These are phyloP conservation scores for Tolypocladium capitatum DNA, from an alignment of 2,329 filamentous ascomycete species.

Conservation along the genomic window DNA sequence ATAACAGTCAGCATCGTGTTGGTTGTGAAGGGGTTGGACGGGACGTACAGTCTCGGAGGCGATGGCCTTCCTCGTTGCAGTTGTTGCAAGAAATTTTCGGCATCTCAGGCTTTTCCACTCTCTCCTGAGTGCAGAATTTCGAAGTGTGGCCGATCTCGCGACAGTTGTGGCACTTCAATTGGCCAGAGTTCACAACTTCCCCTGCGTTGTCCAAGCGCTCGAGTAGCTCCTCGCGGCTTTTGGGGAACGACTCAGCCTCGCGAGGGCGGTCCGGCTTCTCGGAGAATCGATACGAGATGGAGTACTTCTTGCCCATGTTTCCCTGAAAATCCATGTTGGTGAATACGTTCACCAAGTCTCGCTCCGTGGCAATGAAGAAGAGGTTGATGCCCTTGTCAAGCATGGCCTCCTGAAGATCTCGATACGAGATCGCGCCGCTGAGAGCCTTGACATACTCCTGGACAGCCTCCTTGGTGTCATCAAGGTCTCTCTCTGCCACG, in stretches of 20 bases:
- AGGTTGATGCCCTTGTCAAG: constrained; percentile 38
- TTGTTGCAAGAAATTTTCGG: constrained; percentile 48
- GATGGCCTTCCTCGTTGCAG: constrained; percentile 50
- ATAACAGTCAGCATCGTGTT: constrained; percentile 2
- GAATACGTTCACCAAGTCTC: constrained; percentile 39
- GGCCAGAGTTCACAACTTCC: constrained; percentile 43
- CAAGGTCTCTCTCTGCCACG: constrained; percentile 40
- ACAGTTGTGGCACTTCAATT: constrained; percentile 52
- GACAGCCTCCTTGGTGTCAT: constrained; percentile 47
- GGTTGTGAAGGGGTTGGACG: not conserved
- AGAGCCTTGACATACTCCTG: constrained; percentile 48
- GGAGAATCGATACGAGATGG: constrained; percentile 48
- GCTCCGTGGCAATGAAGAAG: constrained; percentile 51
- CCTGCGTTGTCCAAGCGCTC: constrained; percentile 53
- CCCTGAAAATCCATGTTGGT: constrained; percentile 64
- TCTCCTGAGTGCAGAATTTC: constrained; percentile 49
- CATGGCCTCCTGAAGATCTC: constrained; percentile 47
- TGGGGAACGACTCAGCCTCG: constrained; percentile 48
- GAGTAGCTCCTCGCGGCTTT: constrained; percentile 44
- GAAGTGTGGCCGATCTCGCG: constrained; percentile 47
- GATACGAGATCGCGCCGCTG: constrained; percentile 41
- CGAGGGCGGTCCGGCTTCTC: constrained; percentile 43
- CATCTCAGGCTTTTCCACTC: constrained; percentile 29
- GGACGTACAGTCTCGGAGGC: constrained; percentile 52
- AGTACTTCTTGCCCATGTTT: constrained; percentile 50